A percentile compares a stretch with the other conserved stretches of the same genome.
Evolutionary conservation across 2,329 filamentous ascomycete genomes (phyloP).

Genomic region (Aspergillus nomiae): DNA sequence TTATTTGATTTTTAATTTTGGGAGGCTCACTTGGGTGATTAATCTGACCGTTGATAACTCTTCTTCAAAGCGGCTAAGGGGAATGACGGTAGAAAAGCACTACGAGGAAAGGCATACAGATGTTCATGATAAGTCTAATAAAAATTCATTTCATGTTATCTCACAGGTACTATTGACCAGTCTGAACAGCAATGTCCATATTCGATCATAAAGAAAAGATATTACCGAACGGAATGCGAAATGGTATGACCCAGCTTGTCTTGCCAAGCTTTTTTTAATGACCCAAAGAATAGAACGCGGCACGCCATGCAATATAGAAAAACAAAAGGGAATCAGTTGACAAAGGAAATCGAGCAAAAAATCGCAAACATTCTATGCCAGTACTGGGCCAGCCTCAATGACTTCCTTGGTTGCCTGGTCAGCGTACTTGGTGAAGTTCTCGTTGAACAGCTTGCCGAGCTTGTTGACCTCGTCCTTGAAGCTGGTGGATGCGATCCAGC

Average conservation of each 20-base stretch:
- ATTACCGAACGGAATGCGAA: background rate
- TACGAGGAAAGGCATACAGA: background rate
- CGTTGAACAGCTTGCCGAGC: slow-evolving; percentile 83
- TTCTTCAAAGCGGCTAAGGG: too few species aligned
- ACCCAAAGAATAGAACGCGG: slow-evolving; percentile 22
- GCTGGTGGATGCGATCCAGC: slow-evolving; percentile 81
- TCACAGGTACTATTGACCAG: background rate
- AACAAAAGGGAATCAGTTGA: slow-evolving; percentile 21
- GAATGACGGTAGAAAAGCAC: too few species aligned
- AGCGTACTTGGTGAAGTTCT: slow-evolving; percentile 97
- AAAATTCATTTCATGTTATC: background rate
- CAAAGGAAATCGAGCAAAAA: slow-evolving; percentile 10
- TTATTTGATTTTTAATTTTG: too few species aligned
- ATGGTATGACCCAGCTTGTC: slow-evolving; percentile 13
- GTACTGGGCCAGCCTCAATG: slow-evolving; percentile 55
- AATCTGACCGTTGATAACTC: too few species aligned
- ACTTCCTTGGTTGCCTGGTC: slow-evolving; percentile 80
- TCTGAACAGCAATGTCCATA: slow-evolving; percentile 2
- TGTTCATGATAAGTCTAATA: background rate
- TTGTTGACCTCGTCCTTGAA: slow-evolving; percentile 89
- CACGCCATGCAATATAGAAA: slow-evolving; percentile 37
- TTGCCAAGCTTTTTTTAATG: slow-evolving; percentile 13
- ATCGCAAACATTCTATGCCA: slow-evolving; percentile 19
- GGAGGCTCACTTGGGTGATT: too few species aligned
- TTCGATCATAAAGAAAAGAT: background rate